Percentiles rank a stretch among this genome's conserved stretches.
These are phyloP conservation scores for Didymosphaeria variabile DNA, from an alignment of 2,329 filamentous ascomycete genomes.

Conservation along the genomic window DNA sequence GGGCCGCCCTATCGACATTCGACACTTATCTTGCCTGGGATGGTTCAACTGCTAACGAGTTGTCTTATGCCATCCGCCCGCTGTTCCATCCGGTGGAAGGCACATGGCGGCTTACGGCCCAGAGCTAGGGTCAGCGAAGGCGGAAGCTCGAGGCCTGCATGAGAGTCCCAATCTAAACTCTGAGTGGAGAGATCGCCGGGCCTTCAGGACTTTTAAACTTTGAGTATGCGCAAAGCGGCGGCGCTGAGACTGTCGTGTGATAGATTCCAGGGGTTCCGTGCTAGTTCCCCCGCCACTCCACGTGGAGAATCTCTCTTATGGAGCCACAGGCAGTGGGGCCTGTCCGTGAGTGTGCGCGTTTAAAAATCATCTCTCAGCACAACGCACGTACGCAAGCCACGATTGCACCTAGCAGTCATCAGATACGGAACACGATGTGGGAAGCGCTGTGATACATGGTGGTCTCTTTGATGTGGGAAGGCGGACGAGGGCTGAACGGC, in stretches of 20 bases:
- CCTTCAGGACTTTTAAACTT: constrained; percentile 2
- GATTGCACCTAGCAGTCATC: neutral
- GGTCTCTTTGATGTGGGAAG: neutral
- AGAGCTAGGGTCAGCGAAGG: neutral
- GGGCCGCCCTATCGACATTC: neutral
- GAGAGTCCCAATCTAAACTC: neutral
- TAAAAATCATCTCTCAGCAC: no score
- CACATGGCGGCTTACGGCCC: constrained; percentile 4
- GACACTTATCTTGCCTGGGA: constrained; percentile 7
- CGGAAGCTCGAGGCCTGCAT: neutral
- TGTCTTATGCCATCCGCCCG: neutral
- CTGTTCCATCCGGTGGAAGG: neutral
- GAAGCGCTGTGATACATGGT: neutral
- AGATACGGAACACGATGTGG: neutral
- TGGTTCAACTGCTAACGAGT: constrained; percentile 8
- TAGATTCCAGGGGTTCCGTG: constrained; percentile 4
- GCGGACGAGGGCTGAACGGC: neutral
- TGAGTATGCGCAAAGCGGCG: neutral
- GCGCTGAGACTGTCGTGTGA: constrained; percentile 3
- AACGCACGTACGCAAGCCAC: neutral
- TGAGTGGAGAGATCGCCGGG: neutral
- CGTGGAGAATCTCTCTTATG: constrained; percentile 6
- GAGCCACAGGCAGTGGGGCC: neutral
- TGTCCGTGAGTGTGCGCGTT: neutral
- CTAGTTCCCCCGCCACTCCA: constrained; percentile 1